A percentile compares a stretch with the other conserved stretches of the same genome.
phyloP scores from a whole-genome alignment of 495 filamentous ascomycete genomes.

The Saxispiralis lemnorum region DNA sequence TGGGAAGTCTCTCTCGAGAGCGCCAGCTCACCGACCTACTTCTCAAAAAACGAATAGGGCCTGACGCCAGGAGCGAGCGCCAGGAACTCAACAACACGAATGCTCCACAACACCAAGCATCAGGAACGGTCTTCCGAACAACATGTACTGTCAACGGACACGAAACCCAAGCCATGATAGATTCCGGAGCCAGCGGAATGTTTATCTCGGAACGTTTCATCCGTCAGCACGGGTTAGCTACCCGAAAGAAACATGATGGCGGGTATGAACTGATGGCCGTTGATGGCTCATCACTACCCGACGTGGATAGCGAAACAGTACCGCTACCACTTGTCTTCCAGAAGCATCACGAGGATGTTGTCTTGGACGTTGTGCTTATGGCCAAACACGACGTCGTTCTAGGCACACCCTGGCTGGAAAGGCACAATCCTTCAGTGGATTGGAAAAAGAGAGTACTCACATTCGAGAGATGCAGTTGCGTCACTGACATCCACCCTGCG shows the following conservation, averaged over 20 bases:
- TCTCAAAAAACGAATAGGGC: conserved; percentile 4
- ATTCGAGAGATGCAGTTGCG: not conserved
- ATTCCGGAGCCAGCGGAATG: conserved; percentile 4
- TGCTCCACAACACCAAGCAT: too few species aligned
- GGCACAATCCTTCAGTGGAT: conserved; percentile 1
- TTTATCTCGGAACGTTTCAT: conserved; percentile 1
- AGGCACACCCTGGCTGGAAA: conserved; percentile 6
- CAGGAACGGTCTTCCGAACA: conserved; percentile 4
- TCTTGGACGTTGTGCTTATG: conserved; percentile 1
- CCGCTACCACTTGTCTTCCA: conserved; percentile 3
- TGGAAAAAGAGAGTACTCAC: conserved; percentile 2
- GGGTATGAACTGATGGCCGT: conserved; percentile 2
- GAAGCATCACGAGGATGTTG: not conserved
- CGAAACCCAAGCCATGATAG: conserved; percentile 5
- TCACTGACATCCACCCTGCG: not conserved
- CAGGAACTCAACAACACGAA: conserved; percentile 6
- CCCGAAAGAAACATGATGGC: conserved; percentile 1
- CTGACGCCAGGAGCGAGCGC: conserved; percentile 1
- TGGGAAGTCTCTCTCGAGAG: not conserved
- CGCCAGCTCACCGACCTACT: not conserved
- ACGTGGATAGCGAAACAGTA: conserved; percentile 3
- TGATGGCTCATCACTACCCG: conserved; percentile 2
- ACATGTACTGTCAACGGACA: conserved; percentile 4
- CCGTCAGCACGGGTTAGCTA: not conserved
- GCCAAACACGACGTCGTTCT: conserved; percentile 1